Evolutionary conservation across 2,329 filamentous ascomycete genomes (phyloP).

Genomic region (Thielaviopsis euricoi): DNA sequence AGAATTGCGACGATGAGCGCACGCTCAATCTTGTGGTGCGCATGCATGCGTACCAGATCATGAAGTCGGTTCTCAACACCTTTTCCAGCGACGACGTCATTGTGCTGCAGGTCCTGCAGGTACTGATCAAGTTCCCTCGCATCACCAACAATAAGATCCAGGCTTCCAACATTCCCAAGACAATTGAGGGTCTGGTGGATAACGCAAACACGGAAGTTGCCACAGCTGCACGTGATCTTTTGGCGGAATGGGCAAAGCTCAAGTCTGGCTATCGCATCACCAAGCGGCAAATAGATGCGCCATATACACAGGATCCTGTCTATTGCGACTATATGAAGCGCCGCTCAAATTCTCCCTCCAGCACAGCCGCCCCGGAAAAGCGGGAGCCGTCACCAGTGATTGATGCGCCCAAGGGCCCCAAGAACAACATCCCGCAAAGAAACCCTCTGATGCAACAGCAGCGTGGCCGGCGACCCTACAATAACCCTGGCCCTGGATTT

Average conservation of each 20-base stretch:
- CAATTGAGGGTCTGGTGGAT: constrained; percentile 49
- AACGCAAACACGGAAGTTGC: constrained; percentile 62
- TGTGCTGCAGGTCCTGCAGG: constrained; percentile 73
- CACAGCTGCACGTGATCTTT: constrained; percentile 49
- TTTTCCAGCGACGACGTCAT: constrained; percentile 87
- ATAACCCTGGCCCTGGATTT: constrained; percentile 9
- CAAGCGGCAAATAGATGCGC: constrained; percentile 48
- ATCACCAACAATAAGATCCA: constrained; percentile 94
- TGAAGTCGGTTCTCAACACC: constrained; percentile 70
- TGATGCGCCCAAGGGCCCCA: constrained; percentile 40
- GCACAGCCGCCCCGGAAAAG: constrained; percentile 20
- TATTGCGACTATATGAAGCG: constrained; percentile 5
- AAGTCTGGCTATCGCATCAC: constrained; percentile 88
- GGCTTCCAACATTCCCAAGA: constrained; percentile 84
- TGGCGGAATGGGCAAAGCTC: constrained; percentile 77
- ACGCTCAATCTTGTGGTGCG: constrained; percentile 79
- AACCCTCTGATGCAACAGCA: constrained; percentile 16
- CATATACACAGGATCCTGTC: constrained; percentile 5
- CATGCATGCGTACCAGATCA: constrained; percentile 93
- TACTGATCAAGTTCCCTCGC: constrained; percentile 75
- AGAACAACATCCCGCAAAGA: constrained; percentile 40
- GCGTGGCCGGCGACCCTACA: constrained; percentile 37
- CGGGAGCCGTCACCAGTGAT: constrained; percentile 38
- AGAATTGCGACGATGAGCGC: constrained; percentile 69
- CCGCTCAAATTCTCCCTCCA: constrained; percentile 10